Conservation (phyloP, 2,329 filamentous ascomycete genomes). For the Fusarium citri region DNA sequence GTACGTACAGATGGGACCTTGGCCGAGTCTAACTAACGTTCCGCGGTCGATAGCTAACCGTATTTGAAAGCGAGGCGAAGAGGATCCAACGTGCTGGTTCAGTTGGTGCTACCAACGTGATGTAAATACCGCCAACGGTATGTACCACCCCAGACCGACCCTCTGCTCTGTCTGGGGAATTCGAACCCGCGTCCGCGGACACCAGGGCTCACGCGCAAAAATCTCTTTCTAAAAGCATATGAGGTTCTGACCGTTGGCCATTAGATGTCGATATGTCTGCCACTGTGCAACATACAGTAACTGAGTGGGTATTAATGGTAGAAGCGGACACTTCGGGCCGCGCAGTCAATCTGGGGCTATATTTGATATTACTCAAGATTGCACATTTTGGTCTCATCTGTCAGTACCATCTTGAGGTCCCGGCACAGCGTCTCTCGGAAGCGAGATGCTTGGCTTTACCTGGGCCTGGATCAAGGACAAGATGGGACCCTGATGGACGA, state of each 20-base stretch:
- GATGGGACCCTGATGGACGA: constrained; percentile 45
- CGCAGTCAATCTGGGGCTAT: constrained; percentile 34
- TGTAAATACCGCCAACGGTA: constrained; percentile 30
- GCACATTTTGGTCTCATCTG: constrained; percentile 29
- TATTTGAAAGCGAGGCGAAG: constrained; percentile 30
- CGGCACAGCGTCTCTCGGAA: constrained; percentile 41
- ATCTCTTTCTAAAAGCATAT: constrained; percentile 1
- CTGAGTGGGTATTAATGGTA: constrained; percentile 16
- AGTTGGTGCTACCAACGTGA: constrained; percentile 25
- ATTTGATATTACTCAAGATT: constrained; percentile 27
- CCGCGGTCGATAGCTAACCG: constrained; percentile 39
- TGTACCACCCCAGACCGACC: constrained; percentile 39
- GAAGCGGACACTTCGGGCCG: constrained; percentile 21
- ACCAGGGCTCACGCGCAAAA: constrained; percentile 25
- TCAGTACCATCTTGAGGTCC: constrained; percentile 43
- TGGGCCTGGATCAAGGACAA: constrained; percentile 28
- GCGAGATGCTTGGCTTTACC: constrained; percentile 44
- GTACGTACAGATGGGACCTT: constrained; percentile 4
- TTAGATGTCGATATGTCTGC: neutral
- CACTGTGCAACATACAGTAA: constrained; percentile 6
- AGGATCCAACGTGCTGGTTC: constrained; percentile 44
- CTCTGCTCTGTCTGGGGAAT: constrained; percentile 31
- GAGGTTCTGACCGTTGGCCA: neutral
- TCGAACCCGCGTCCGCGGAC: constrained; percentile 35
- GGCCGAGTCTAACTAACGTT: constrained; percentile 38